Conservation (phyloP, 2,329 filamentous ascomycete genomes). For the Achaetomium macrosporum region DNA sequence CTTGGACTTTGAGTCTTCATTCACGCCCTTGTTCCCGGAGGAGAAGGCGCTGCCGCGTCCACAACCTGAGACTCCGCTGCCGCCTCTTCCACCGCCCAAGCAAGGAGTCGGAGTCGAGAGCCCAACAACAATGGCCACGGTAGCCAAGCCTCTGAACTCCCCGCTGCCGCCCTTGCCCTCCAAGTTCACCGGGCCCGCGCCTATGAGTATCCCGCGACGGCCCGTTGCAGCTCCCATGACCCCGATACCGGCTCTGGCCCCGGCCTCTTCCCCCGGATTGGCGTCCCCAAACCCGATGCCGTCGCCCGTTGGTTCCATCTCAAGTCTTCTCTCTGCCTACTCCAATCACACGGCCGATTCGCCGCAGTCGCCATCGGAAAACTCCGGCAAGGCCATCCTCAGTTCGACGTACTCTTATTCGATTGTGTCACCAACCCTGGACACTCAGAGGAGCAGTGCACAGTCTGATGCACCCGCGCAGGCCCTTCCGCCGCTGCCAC, state of each 20-base stretch:
- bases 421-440: constrained; percentile 27
- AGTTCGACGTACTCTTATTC: constrained; percentile 32
- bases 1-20: constrained; percentile 17
- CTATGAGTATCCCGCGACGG: constrained; percentile 21
- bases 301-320: constrained; percentile 46
- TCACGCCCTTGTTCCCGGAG: constrained; percentile 18
- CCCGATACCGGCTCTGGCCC: neutral
- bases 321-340: constrained; percentile 52
- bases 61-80: constrained; percentile 13
- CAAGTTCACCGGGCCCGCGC: constrained; percentile 12
- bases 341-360: constrained; percentile 40
- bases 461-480: constrained; percentile 20
- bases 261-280: constrained; percentile 1
- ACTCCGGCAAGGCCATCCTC: constrained; percentile 30
- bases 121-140: constrained; percentile 16
- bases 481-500: constrained; percentile 22
- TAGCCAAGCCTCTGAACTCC: constrained; percentile 18
- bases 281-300: constrained; percentile 11
- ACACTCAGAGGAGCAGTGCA: constrained; percentile 19
- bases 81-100: constrained; percentile 21
- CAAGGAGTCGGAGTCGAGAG: constrained; percentile 3
- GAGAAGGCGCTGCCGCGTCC: constrained; percentile 20
- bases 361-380: constrained; percentile 35
- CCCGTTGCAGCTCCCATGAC: constrained; percentile 20
- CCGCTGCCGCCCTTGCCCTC: constrained; percentile 21